Base-by-base conservation (phyloP, 192 early-diverging fungal species). In the Coemansia aciculifera region DNA sequence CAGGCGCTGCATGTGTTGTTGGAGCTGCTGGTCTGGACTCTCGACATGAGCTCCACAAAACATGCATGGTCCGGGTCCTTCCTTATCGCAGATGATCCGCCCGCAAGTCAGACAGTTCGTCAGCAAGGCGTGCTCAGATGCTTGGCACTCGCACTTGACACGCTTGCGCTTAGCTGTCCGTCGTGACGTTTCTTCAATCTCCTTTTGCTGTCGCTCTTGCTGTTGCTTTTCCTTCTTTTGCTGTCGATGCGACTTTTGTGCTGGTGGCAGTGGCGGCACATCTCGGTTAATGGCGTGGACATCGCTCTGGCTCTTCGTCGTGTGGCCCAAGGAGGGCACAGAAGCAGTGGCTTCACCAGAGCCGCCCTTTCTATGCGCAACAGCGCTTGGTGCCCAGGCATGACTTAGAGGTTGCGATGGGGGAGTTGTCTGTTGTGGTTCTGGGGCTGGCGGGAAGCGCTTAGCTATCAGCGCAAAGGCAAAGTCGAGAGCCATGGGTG, bases 31-130 rank as follows among this genome's bases (percentile, higher is more conserved):
- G 27, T 75, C 71, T 3, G 74, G 74, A 59, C 74, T 73, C 37
- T 81, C 70, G 11, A 81, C 79, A 0, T 76, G 62, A 68, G 27
- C 73, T 23, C 73, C 72, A 44, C 85, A 86, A 43, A 75, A 80
- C 68, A 82, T 69, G 64, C 85, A 86, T 9, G 85, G 79, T 0
- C 85, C 85, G 0, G 75, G 79, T 1, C 85, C 85, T 37, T 86
- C 85, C 21, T 32, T 39, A 23, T 66, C 71, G 65, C 85, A 86
- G 24, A 86, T 68, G 31, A 86, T 86, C 34, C 79, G 85, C 8
- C 85, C 85, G 61, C 85, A 86, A 12, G 62, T 62, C 21, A 86
- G 66, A 59, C 85, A 86, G 72, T 86, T 86, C 3, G 79, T 81
- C 2, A 86, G 31, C 59, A 86, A 62, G 24, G 40, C 59, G 37